These are phyloP conservation scores for Cladosporium phlei DNA, from an alignment of 2,329 filamentous ascomycete genomes.

Conservation along the genomic window DNA sequence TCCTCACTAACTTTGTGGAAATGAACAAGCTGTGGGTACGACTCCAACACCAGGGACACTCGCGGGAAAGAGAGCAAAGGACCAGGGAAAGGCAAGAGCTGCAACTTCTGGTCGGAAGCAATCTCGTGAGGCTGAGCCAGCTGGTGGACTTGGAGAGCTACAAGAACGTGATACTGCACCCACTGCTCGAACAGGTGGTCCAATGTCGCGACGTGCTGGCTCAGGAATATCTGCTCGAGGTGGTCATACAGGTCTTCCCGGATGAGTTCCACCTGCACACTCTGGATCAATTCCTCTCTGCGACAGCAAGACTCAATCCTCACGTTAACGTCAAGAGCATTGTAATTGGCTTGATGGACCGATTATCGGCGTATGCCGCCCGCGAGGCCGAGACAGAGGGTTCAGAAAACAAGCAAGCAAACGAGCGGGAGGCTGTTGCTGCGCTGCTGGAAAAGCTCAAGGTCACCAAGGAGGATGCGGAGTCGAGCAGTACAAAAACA, in stretches of 20 bases:
- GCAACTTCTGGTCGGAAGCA: conserved; percentile 92
- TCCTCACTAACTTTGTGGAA: conserved; percentile 97
- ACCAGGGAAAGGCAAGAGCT: conserved; percentile 93
- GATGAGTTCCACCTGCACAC: conserved; percentile 98
- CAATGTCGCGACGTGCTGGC: conserved; percentile 95
- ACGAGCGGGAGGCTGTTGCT: conserved; percentile 77
- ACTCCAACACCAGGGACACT: conserved; percentile 94
- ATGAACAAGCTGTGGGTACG: conserved; percentile 99
- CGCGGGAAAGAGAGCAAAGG: conserved; percentile 84
- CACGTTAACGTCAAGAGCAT: conserved; percentile 98
- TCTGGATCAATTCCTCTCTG: conserved; percentile 87
- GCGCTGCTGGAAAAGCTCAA: conserved; percentile 73
- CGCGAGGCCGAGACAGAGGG: conserved; percentile 71
- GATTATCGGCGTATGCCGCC: conserved; percentile 89
- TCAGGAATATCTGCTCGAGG: conserved; percentile 95
- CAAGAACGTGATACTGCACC: conserved; percentile 81
- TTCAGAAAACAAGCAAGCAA: conserved; percentile 65
- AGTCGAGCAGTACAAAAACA: conserved; percentile 22
- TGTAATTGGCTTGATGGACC: conserved; percentile 96
- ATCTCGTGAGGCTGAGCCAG: conserved; percentile 90
- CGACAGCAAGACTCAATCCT: conserved; percentile 86
- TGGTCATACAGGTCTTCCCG: conserved; percentile 97
- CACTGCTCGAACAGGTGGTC: conserved; percentile 91
- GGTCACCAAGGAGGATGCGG: conserved; percentile 56
- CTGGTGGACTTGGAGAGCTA: conserved; percentile 92